phyloP scores from a whole-genome alignment of 2,329 filamentous ascomycete species.

The Curvularia verruculosa region DNA sequence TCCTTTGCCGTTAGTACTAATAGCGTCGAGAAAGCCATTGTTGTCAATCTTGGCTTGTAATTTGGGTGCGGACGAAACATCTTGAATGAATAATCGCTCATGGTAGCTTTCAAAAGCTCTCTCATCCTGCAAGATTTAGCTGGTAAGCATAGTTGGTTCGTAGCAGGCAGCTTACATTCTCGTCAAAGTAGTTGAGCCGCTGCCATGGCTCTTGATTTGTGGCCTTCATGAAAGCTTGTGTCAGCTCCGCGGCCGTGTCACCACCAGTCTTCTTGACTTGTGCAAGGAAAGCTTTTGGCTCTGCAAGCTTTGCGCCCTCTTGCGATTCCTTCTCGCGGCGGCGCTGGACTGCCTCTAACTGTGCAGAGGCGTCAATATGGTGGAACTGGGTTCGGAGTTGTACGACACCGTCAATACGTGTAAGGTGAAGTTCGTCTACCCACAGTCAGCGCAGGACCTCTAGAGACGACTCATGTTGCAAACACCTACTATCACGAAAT shows the following conservation, averaged over 20 bases:
- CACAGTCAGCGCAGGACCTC: conserved; percentile 13
- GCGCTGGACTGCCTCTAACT: conserved; percentile 65
- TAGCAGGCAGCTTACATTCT: conserved; percentile 63
- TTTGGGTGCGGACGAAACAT: conserved; percentile 51
- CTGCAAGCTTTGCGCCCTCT: conserved; percentile 53
- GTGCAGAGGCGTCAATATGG: conserved; percentile 83
- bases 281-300: conserved; percentile 81
- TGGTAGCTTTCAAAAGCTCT: conserved; percentile 78
- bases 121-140: conserved; percentile 54
- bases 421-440: conserved; percentile 82
- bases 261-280: conserved; percentile 79
- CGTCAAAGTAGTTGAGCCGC: conserved; percentile 78
- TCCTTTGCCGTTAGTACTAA: conserved; percentile 59
- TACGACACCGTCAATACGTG: conserved; percentile 79
- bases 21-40: conserved; percentile 66
- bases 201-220: conserved; percentile 87
- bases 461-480: conserved; percentile 19
- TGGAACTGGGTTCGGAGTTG: conserved; percentile 91
- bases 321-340: conserved; percentile 54
- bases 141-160: not conserved
- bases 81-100: conserved; percentile 69
- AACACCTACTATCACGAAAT: conserved; percentile 75
- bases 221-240: conserved; percentile 74
- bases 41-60: conserved; percentile 63
- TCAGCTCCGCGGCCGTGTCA: conserved; percentile 70